Conservation (phyloP, 2,329 filamentous ascomycete species). For the Orbilia ellipsospora region DNA sequence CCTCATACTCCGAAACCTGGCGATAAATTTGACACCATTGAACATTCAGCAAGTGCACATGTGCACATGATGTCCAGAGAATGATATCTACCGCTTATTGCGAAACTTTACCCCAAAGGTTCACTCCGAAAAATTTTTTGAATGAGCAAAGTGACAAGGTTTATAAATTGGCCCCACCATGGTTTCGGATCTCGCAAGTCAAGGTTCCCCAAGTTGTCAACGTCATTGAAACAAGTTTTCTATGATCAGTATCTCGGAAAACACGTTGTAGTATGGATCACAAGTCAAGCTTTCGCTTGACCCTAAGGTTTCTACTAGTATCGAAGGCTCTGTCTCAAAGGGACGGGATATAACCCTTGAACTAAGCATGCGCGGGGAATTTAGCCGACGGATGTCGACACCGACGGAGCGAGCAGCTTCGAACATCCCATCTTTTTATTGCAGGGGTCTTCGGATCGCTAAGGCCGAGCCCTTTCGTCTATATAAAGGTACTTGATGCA, state of each 20-base stretch:
- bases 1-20: no score
- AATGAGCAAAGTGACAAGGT: not conserved
- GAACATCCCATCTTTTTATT: constrained; percentile 16
- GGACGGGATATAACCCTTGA: constrained; percentile 20
- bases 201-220: constrained; percentile 9
- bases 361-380: constrained; percentile 14
- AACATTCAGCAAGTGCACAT: no score
- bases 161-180: constrained; percentile 8
- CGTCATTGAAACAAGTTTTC: constrained; percentile 15
- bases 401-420: constrained; percentile 17
- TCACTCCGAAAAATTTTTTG: no score
- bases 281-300: constrained; percentile 2
- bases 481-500: constrained; percentile 16
- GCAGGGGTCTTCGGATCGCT: constrained; percentile 17
- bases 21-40: no score
- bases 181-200: constrained; percentile 8
- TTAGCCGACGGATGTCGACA: constrained; percentile 28
- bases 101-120: no score
- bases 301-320: not conserved
- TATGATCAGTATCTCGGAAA: constrained; percentile 12
- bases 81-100: no score
- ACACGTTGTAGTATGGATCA: constrained; percentile 8
- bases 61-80: no score
- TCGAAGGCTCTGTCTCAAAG: constrained; percentile 11
- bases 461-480: constrained; percentile 11